Base-by-base conservation (phyloP, 2,329 filamentous ascomycete genomes). In the Exophiala aquamarina region DNA sequence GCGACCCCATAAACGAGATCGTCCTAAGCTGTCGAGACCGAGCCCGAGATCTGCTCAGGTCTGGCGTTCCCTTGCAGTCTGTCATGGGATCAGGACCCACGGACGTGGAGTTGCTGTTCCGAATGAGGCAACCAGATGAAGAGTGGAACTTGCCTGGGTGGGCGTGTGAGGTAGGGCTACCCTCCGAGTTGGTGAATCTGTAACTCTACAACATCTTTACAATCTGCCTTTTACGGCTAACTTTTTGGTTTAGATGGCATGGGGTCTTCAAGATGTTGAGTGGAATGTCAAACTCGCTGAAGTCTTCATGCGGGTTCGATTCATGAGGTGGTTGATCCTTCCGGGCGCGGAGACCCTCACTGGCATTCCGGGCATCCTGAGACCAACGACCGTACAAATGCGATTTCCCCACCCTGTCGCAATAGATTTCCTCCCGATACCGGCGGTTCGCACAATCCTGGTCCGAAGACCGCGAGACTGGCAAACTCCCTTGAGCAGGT, bases 251-350 rank as follows among this genome's bases (percentile, higher is more conserved):
- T 38, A 38, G 35, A 38, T 20, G 35, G 26, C 35, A 20, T 38
- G 15, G 15, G 35, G 19, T 20, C 35, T 38, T 20, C 15, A 38
- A 38, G 35, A 38, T 38, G 15, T 38, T 21, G 35, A 38, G 10
- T 38, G 15, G 15, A 6, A 38, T 20, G 35, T 38, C 19, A 6
- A 20, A 18, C 19, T 38, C 14, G 17, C 15, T 38, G 15, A 38
- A 20, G 15, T 38, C 17, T 38, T 38, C 19, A 38, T 38, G 35
- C 14, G 35, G 10, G 17, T 38, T n/a, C 35, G 35, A 20, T 38
- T 38, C 35, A 38, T 38, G 35, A 18, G 35, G 15, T 38, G 35
- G 35, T 38, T 38, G 15, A 38, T 38, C 11, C 35, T 38, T 3
- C 35, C 35, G 3, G 26, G 26, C 35, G 35, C 14, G 35, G 35